Percentiles rank a stretch among this genome's conserved stretches.
phyloP scores from a whole-genome alignment of 371 early-diverging fungal genomes.

The Gilbertella persicaria region DNA sequence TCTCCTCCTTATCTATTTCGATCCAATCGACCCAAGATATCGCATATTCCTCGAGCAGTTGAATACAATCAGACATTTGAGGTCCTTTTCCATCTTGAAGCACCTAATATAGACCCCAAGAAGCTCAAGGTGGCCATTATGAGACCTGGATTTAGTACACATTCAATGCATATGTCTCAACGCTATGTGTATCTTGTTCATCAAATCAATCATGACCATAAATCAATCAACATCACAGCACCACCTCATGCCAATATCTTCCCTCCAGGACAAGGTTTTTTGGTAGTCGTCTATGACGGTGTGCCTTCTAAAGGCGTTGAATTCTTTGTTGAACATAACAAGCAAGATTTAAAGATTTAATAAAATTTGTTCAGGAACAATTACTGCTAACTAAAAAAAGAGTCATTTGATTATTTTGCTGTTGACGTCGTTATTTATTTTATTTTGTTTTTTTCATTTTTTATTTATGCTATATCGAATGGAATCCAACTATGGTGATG shows the following conservation, averaged over 20 bases:
- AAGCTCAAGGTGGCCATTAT: constrained; percentile 45
- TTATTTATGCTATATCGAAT: not conserved
- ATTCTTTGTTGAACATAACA: constrained; percentile 31
- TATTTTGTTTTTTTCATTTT: not conserved
- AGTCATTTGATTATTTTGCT: no score
- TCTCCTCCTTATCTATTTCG: constrained; percentile 63
- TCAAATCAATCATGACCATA: constrained; percentile 20
- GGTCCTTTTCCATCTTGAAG: constrained; percentile 36
- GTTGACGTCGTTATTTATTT: not conserved
- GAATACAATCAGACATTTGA: constrained; percentile 41
- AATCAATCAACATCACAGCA: constrained; percentile 38
- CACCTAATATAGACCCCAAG: constrained; percentile 24
- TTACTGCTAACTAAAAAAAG: no score
- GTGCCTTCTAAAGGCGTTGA: constrained; percentile 50
- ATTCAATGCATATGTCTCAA: constrained; percentile 68
- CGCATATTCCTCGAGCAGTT: constrained; percentile 46
- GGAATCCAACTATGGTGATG: constrained; percentile 33
- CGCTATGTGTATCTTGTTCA: constrained; percentile 46
- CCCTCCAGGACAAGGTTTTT: constrained; percentile 61
- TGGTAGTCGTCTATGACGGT: constrained; percentile 58
- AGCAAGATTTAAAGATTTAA: constrained; percentile 16
- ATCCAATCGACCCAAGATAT: constrained; percentile 45
- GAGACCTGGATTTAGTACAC: constrained; percentile 62
- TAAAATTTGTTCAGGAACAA: no score
- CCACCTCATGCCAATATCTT: constrained; percentile 60